A percentile compares a stretch with the other conserved stretches of the same genome.
phyloP scores from a whole-genome alignment of 139 green algal species.

The Zygnema cylindricum region DNA sequence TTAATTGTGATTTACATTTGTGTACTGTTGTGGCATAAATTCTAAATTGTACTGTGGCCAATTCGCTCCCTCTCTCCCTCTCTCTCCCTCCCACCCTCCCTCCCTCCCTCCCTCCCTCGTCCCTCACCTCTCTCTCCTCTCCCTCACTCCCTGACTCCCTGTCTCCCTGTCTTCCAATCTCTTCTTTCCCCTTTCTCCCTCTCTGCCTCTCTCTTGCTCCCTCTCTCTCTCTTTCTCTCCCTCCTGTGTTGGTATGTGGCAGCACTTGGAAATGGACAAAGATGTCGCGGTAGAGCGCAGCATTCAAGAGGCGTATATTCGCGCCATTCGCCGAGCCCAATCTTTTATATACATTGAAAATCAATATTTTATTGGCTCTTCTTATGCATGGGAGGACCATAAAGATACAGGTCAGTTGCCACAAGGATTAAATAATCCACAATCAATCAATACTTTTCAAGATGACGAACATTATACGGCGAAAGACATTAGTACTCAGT shows the following conservation, averaged over 20 bases:
- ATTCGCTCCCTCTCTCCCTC: neutral
- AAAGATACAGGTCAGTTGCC: neutral
- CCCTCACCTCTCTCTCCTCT: neutral
- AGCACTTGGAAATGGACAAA: slow-evolving; percentile 48
- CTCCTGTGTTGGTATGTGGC: neutral
- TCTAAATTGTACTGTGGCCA: no score
- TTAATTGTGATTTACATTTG: no score
- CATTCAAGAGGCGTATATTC: slow-evolving; percentile 70
- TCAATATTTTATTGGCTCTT: slow-evolving; percentile 76
- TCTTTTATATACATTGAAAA: slow-evolving; percentile 78
- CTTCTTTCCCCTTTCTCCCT: neutral
- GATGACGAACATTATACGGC: no score
- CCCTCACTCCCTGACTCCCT: no score
- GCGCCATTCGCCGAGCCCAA: slow-evolving; percentile 68
- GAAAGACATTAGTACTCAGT: neutral
- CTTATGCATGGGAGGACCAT: slow-evolving; percentile 64
- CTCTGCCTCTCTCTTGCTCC: neutral
- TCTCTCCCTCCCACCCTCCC: neutral
- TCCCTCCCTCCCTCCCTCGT: neutral
- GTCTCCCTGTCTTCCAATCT: neutral
- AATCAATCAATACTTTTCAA: no score
- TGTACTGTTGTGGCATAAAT: no score
- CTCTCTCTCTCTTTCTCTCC: neutral
- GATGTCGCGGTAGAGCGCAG: slow-evolving; percentile 53
- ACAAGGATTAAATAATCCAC: no score